These are phyloP conservation scores for Pilatotrama ljubarskyi DNA, from an alignment of 768 basidiomycete species.

Conservation along the genomic window DNA sequence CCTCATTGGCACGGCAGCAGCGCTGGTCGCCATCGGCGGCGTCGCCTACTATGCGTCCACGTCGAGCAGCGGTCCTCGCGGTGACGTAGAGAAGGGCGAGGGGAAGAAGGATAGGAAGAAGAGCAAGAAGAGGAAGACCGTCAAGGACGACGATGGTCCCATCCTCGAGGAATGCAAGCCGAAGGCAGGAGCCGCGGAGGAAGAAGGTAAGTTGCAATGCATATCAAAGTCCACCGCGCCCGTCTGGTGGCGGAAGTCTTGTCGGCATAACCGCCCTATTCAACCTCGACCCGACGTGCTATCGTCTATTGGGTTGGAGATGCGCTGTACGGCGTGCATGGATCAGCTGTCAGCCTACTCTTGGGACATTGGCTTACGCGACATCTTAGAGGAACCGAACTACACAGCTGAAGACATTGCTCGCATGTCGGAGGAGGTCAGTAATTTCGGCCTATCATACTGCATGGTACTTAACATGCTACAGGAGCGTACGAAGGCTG, in stretches of 20 bases:
- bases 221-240: too few species aligned
- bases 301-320: too few species aligned
- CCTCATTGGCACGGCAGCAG: constrained; percentile 70
- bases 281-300: too few species aligned
- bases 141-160: constrained; percentile 66
- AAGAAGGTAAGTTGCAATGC: constrained; percentile 24
- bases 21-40: constrained; percentile 68
- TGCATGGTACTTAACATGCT: background rate
- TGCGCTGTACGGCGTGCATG: too few species aligned
- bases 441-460: background rate
- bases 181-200: constrained; percentile 33
- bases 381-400: constrained; percentile 40
- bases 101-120: constrained; percentile 54
- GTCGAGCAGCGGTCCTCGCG: constrained; percentile 39
- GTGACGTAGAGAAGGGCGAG: constrained; percentile 44
- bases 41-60: constrained; percentile 75
- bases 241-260: background rate
- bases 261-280: too few species aligned
- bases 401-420: constrained; percentile 57
- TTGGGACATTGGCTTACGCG: constrained; percentile 10
- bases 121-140: constrained; percentile 59
- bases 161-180: constrained; percentile 76
- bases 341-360: too few species aligned
- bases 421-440: constrained; percentile 58
- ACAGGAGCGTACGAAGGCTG: constrained; percentile 65